A percentile compares a stretch with the other conserved stretches of the same genome.
Evolutionary conservation across 805 yeast species (phyloP).

Genomic region (Saccharomyces jurei): DNA sequence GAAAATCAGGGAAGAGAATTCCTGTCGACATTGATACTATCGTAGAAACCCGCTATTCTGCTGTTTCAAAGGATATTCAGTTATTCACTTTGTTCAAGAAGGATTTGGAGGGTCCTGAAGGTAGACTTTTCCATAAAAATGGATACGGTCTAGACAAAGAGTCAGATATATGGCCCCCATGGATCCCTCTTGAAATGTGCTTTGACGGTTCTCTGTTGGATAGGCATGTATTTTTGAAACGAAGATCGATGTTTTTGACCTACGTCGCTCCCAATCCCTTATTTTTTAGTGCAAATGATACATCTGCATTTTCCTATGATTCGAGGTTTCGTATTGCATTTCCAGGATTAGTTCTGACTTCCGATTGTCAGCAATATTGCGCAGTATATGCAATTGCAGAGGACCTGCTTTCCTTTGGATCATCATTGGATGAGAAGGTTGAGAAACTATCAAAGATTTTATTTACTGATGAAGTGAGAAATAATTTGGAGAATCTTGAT

Average conservation of each 20-base stretch:
- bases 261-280: constrained; percentile 46
- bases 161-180: constrained; percentile 52
- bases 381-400: constrained; percentile 43
- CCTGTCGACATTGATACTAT: constrained; percentile 29
- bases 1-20: constrained; percentile 22
- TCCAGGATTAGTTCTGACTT: constrained; percentile 44
- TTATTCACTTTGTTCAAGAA: constrained; percentile 42
- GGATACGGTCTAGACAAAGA: constrained; percentile 25
- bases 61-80: constrained; percentile 48
- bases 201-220: constrained; percentile 39
- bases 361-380: constrained; percentile 50
- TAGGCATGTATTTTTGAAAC: constrained; percentile 41
- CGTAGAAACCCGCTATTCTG: constrained; percentile 51
- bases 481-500: constrained; percentile 26
- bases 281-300: constrained; percentile 32
- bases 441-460: constrained; percentile 43
- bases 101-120: constrained; percentile 27
- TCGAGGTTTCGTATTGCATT: constrained; percentile 30
- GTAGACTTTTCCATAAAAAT: constrained; percentile 18
- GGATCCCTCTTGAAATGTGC: constrained; percentile 56
- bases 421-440: constrained; percentile 34
- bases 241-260: constrained; percentile 44
- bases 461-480: constrained; percentile 45
- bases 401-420: constrained; percentile 34
- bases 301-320: constrained; percentile 19